phyloP scores from a whole-genome alignment of 2,329 filamentous ascomycete species.

The Colletotrichum sp. region DNA sequence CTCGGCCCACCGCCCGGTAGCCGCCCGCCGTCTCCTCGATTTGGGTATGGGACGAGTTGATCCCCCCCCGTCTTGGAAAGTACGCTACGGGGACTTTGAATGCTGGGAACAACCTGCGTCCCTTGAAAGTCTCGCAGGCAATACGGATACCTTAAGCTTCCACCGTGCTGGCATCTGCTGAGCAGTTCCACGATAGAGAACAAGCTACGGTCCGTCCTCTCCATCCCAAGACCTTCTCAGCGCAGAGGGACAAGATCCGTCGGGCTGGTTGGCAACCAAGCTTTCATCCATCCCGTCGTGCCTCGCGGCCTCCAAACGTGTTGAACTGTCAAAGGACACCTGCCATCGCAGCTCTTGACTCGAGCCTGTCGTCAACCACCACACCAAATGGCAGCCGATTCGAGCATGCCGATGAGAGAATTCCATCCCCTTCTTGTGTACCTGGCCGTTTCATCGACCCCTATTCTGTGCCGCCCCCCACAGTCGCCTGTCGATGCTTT shows the following conservation, averaged over 20 bases:
- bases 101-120: neutral
- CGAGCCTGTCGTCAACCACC: neutral
- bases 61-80: neutral
- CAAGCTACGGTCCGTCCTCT: neutral
- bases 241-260: neutral
- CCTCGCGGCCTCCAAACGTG: neutral
- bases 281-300: neutral
- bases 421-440: neutral
- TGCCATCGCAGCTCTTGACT: conserved; percentile 20
- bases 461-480: neutral
- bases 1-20: neutral
- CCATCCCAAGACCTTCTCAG: neutral
- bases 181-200: neutral
- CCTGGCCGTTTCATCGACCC: conserved; percentile 14
- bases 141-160: neutral
- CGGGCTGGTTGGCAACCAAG: neutral
- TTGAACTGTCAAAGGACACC: neutral
- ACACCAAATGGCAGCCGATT: neutral
- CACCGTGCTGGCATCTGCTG: neutral
- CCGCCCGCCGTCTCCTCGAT: neutral
- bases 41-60: neutral
- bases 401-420: conserved; percentile 7
- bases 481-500: conserved; percentile 6
- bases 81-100: neutral
- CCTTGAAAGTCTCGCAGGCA: neutral